These are phyloP conservation scores for Angomonas deanei DNA, from an alignment of 208 protist species.

Conservation along the genomic window DNA sequence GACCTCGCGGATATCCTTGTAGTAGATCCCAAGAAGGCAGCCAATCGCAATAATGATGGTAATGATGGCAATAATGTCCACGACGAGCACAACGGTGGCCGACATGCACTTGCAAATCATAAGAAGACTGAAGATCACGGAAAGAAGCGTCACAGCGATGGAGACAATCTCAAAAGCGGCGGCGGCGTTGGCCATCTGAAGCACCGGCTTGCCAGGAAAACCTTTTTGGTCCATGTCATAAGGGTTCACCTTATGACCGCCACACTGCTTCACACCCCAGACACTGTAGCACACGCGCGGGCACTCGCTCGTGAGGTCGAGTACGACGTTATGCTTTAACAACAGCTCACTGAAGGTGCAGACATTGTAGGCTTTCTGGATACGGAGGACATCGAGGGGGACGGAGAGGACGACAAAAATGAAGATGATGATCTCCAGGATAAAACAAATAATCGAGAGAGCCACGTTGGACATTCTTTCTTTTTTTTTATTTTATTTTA, in stretches of 20 bases:
- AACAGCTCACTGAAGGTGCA: neutral
- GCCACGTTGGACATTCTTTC: conserved; percentile 8
- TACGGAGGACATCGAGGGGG: conserved; percentile 7
- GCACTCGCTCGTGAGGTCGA: neutral
- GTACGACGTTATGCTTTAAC: neutral
- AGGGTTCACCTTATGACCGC: conserved; percentile 11
- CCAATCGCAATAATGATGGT: conserved; percentile 16
- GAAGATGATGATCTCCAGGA: conserved; percentile 11
- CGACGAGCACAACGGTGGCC: conserved; percentile 2
- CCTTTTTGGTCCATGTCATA: neutral
- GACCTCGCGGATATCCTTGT: neutral
- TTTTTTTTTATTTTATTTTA: conserved; percentile 1
- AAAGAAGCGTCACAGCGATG: conserved; percentile 1
- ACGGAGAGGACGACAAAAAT: neutral
- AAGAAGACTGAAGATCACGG: conserved; percentile 7
- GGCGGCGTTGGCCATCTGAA: conserved; percentile 5
- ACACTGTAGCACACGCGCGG: conserved; percentile 6
- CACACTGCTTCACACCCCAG: conserved; percentile 15
- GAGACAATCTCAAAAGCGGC: conserved; percentile 14
- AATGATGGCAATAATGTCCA: conserved; percentile 7
- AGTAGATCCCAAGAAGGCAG: conserved; percentile 16
- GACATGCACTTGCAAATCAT: conserved; percentile 8
- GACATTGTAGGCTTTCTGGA: neutral
- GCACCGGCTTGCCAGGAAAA: conserved; percentile 7
- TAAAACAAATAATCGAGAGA: conserved; percentile 10